phyloP scores from a whole-genome alignment of 495 filamentous ascomycete species.

The Penicillium antarcticum region DNA sequence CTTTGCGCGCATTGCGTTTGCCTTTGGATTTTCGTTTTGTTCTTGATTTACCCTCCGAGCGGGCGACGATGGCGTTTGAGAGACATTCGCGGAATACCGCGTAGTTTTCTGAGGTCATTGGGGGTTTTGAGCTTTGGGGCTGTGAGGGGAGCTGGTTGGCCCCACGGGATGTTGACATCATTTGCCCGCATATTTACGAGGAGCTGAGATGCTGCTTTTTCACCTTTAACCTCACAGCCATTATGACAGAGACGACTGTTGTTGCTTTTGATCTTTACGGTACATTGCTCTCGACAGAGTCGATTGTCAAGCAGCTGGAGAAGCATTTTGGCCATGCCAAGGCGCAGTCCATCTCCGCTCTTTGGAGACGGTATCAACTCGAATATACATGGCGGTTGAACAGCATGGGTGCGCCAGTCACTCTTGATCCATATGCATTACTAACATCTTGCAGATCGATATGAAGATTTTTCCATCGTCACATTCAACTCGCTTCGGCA shows the following conservation, averaged over 20 bases:
- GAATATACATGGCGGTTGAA: conserved; percentile 83
- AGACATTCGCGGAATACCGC: conserved; percentile 68
- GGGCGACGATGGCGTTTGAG: conserved; percentile 54
- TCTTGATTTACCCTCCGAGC: conserved; percentile 42
- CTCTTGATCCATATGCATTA: background rate
- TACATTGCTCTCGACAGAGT: conserved; percentile 67
- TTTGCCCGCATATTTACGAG: background rate
- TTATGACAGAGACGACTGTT: conserved; percentile 25
- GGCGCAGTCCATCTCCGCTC: conserved; percentile 50
- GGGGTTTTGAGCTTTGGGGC: background rate
- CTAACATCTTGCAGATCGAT: conserved; percentile 42
- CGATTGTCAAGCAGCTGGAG: conserved; percentile 54
- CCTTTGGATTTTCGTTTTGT: conserved; percentile 45
- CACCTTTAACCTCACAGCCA: background rate
- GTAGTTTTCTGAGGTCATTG: conserved; percentile 53
- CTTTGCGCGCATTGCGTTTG: conserved; percentile 18
- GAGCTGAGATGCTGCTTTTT: too few relatives aligned
- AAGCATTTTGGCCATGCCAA: conserved; percentile 51
- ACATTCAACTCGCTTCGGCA: conserved; percentile 62
- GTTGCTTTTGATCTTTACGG: conserved; percentile 78
- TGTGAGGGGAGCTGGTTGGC: background rate
- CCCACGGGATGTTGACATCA: conserved; percentile 15
- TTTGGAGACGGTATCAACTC: conserved; percentile 64
- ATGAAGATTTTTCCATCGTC: conserved; percentile 62
- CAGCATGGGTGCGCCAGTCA: conserved; percentile 61